Conservation (phyloP, 306 rosid species). For the Pachyrhizus erosus region DNA sequence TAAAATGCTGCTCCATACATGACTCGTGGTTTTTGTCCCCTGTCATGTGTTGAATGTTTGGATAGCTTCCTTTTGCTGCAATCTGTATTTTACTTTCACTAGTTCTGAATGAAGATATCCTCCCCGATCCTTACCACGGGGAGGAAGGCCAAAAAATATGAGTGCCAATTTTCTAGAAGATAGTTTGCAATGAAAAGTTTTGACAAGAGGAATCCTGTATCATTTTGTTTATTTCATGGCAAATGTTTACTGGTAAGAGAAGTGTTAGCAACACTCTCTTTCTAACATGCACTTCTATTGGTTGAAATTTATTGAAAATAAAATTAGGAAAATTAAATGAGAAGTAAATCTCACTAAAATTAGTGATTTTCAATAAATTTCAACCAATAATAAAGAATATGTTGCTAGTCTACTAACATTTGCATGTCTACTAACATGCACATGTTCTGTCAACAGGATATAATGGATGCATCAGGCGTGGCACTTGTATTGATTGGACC, state of each 20-base stretch:
- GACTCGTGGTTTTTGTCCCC: slow-evolving; percentile 8
- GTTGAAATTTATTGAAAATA: too few species aligned
- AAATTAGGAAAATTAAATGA: too few species aligned
- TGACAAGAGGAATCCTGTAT: not conserved
- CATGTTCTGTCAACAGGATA: slow-evolving; percentile 60
- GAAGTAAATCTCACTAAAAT: too few species aligned
- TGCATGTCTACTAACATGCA: not conserved
- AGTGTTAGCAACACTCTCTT: too few species aligned
- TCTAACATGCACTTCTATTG: too few species aligned
- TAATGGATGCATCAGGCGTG: slow-evolving; percentile 87
- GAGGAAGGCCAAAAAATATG: slow-evolving; percentile 1
- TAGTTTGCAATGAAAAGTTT: slow-evolving; percentile 6
- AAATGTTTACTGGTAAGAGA: not conserved
- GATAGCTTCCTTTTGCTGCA: slow-evolving; percentile 15
- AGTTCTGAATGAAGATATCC: slow-evolving; percentile 9
- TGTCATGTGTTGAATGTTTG: not conserved
- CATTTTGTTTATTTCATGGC: not conserved
- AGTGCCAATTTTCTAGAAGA: not conserved
- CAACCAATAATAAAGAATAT: too few species aligned
- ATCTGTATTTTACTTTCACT: slow-evolving; percentile 7
- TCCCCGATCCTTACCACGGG: slow-evolving; percentile 8
- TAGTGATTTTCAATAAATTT: too few species aligned
- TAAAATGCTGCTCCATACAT: slow-evolving; percentile 5
- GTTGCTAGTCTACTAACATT: not conserved
- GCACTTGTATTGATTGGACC: slow-evolving; percentile 93